A percentile compares a stretch with the other conserved stretches of the same genome.
phyloP scores from a whole-genome alignment of 371 early-diverging fungal genomes.

The Mycotypha africana region DNA sequence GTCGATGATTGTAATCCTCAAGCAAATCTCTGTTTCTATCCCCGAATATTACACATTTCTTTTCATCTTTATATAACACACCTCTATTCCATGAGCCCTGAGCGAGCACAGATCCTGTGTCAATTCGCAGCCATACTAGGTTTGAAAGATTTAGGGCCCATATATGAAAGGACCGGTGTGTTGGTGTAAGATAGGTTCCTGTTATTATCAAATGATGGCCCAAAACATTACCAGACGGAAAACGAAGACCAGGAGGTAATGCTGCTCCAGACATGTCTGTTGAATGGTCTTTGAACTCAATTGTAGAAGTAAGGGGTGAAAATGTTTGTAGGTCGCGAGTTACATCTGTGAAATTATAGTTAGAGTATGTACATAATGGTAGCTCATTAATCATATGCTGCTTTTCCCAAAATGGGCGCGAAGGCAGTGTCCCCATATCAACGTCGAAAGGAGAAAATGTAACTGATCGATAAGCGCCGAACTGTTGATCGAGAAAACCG shows the following conservation, averaged over 20 bases:
- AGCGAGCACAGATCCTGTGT: slow-evolving; percentile 58
- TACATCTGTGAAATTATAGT: slow-evolving; percentile 75
- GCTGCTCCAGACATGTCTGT: slow-evolving; percentile 45
- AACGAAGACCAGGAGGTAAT: slow-evolving; percentile 74
- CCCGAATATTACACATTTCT: neutral
- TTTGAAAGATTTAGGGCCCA: slow-evolving; percentile 68
- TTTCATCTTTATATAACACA: neutral
- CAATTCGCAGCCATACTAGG: slow-evolving; percentile 61
- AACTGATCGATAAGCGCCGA: slow-evolving; percentile 73
- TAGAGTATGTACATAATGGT: slow-evolving; percentile 67
- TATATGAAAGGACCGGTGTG: slow-evolving; percentile 61
- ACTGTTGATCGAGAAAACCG: slow-evolving; percentile 56
- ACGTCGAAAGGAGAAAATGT: slow-evolving; percentile 19
- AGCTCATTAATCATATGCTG: neutral
- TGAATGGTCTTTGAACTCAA: slow-evolving; percentile 46
- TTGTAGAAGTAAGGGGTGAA: slow-evolving; percentile 20
- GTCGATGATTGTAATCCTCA: slow-evolving; percentile 73
- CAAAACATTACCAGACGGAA: slow-evolving; percentile 65
- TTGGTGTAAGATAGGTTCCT: slow-evolving; percentile 65
- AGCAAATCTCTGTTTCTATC: slow-evolving; percentile 44
- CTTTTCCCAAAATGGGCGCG: slow-evolving; percentile 13
- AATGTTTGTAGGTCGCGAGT: slow-evolving; percentile 69
- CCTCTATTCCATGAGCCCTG: slow-evolving; percentile 80
- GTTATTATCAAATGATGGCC: slow-evolving; percentile 73
- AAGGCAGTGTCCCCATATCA: slow-evolving; percentile 1